Base-by-base conservation (phyloP, 2,329 filamentous ascomycete species). In the Triangularia setosa region DNA sequence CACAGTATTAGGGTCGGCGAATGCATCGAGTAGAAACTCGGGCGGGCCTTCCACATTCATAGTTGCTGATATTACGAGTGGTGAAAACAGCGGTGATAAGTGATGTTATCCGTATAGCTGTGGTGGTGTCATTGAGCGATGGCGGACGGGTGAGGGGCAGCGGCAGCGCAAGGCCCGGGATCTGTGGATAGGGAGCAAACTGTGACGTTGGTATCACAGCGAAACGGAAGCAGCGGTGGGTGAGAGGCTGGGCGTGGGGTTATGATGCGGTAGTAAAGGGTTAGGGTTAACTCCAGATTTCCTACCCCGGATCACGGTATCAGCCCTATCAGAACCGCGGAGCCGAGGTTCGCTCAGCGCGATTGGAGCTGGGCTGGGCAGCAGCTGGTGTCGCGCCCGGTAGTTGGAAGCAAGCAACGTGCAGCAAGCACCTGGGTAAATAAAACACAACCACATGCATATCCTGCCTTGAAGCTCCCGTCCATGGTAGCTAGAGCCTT, bases 11-110 rank as follows among this genome's bases (percentile, higher is more conserved):
- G 92, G 91, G 78, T 98, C 95, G 65, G 93, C 91, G 76, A 97
- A 96, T 74, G 96, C 89, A 76, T 97, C 93, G 75, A 99, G 86
- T 70, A 91, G 92, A 80, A 96, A 97, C 79, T 97, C 93, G 72
- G 92, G 92, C 65, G 91, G 87, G 61, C 77, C 78, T 64, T 80
- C 80, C 66, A 80, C 78, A 64, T 84, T 81, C 81, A 84, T 84
- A 55, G 65, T 67, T 56, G 62, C 48, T 59, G 40, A 48, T 52
- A 21, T 53, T 25, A 40, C 14, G 35, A 40, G 11, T 40, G 35
- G 14, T 40, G 3, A 5, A n/a, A 14, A 40, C 11, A 33, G 30
- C 14, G 25, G 48, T 25, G 24, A 21, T 18, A 28, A 8, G 35
- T 24, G 40, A 60, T 48, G 40, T 48, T 59, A 28, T 59, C 14